Base-by-base conservation (phyloP, 176 grass and related monocot genomes). In the Cymbopogon citratus region DNA sequence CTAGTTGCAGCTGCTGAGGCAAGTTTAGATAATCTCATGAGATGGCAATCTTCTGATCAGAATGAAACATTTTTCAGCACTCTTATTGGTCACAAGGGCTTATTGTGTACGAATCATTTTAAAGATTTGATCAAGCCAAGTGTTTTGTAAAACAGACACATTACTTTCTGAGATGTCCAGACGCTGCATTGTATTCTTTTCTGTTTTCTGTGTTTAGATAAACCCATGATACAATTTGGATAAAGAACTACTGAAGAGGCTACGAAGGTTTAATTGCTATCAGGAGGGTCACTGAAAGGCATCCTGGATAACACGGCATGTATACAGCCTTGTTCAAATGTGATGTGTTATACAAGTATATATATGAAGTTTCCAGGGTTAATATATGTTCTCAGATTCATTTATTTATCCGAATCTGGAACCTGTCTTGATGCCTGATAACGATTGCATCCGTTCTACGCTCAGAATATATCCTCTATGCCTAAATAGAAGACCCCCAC, bases 101-200 rank as follows among this genome's bases (percentile, higher is more conserved):
- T 56, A 45, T 12, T 71, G 24, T 76, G 46, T 41, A 79, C 18
- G 4, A 3, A 41, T 44, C 26, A 12, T 23, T 68, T 51, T 12
- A 51, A 52, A 24, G 6, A 25, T 34, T 76, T 76, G 19, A 45
- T 89, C 41, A 45, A 62, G 26, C 31, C n/a, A 62, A 49, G 40
- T 35, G 80, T 48, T 79, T 84, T 80, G 69, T 88, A 80, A 74
- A 79, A 9, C 39, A 10, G 2, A 61, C 33, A 5, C 65, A 41
- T 71, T 82, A 72, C 31, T 85, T 76, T 46, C 28, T 16, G 48
- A 75, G 45, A 75, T 52, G 39, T 40, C 8, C 38, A 40, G 7
- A 40, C 38, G 21, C 9, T 26, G 34, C 34, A 56, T 69, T 57
- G n/a, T 39, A 56, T 69, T 25, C 0, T 69, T 68, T 31, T 12